Base-by-base conservation (phyloP, 2,329 filamentous ascomycete species). In the Sporothrix globosa region DNA sequence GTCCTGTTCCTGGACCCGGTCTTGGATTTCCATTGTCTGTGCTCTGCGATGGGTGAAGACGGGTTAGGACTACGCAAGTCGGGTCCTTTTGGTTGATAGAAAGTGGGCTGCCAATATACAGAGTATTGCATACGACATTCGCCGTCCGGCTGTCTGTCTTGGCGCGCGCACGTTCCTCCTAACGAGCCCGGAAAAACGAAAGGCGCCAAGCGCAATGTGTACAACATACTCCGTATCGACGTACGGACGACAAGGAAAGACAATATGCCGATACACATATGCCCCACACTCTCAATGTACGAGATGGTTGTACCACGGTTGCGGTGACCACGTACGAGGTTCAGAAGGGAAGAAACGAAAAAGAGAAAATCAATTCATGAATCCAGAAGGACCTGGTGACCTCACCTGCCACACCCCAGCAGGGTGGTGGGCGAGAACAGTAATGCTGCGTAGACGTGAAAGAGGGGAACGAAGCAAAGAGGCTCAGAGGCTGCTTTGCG, bases 251-350 rank as follows among this genome's bases (percentile, higher is more conserved):
- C 34, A 24, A 21, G 11, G n/a, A 21, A n/a, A 56, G 41, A 34
- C 65, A 67, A 67, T 54, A 67, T 54, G 65, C 48, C 65, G 65
- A 67, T 19, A 44, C 14, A 41, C 9, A n/a, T 61, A 61, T 24
- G n/a, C 11, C 54, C 27, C 54, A 39, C 56, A 44, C 19, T 61
- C n/a, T 44, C 34, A 34, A 44, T 39, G 19, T 44, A 41, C 19
- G 30, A 61, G 34, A 19, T 24, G 39, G 56, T 4, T 19, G 56
- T 60, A 61, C 56, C 56, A 61, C 34, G 3, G 56, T 44, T 41
- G 41, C 2, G 1, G 41, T 60, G 24, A 41, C 56, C n/a, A 27
- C n/a, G 50, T 53, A 53, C 50, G 50, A 53, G 53, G 13, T 24
- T 30, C 24, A 27, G 17, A 34, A 56, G 53, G 30, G 30, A n/a